phyloP scores from a whole-genome alignment of 345 rosid species.

The Erodium maritimum region DNA sequence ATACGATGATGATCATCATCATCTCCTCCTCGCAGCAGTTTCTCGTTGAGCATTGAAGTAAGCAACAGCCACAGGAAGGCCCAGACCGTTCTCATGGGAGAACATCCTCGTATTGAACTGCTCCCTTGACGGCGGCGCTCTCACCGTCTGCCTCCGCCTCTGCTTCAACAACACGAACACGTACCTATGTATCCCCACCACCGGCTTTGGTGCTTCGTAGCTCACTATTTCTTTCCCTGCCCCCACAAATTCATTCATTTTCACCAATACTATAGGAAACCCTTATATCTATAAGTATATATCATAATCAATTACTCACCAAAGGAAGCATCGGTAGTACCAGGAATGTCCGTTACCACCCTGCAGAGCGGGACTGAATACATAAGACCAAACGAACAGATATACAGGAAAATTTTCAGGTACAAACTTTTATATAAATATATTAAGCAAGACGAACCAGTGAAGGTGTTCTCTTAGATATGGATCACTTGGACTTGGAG shows the following conservation, averaged over 20 bases:
- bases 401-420: too few relatives aligned
- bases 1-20: too few relatives aligned
- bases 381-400: too few relatives aligned
- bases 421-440: too few relatives aligned
- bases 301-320: constrained; percentile 60
- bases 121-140: constrained; percentile 49
- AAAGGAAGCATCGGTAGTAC: constrained; percentile 78
- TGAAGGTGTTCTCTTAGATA: constrained; percentile 69
- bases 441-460: constrained; percentile 32
- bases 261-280: too few relatives aligned
- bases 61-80: constrained; percentile 73
- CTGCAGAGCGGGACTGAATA: too few relatives aligned
- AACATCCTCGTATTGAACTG: constrained; percentile 63
- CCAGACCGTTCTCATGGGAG: constrained; percentile 47
- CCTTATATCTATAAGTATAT: too few relatives aligned
- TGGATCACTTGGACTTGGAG: constrained; percentile 92
- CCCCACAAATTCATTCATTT: too few relatives aligned
- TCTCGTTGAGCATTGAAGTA: constrained; percentile 90
- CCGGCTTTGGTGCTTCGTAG: constrained; percentile 66
- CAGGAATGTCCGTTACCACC: constrained; percentile 95
- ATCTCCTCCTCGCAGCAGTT: constrained; percentile 78
- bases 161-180: constrained; percentile 70
- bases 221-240: constrained; percentile 55
- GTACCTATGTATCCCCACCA: constrained; percentile 65
- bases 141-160: constrained; percentile 63